A percentile compares a stretch with the other conserved stretches of the same genome.
Conservation (phyloP, 495 filamentous ascomycete genomes). For the Aspergillus taichungensis region DNA sequence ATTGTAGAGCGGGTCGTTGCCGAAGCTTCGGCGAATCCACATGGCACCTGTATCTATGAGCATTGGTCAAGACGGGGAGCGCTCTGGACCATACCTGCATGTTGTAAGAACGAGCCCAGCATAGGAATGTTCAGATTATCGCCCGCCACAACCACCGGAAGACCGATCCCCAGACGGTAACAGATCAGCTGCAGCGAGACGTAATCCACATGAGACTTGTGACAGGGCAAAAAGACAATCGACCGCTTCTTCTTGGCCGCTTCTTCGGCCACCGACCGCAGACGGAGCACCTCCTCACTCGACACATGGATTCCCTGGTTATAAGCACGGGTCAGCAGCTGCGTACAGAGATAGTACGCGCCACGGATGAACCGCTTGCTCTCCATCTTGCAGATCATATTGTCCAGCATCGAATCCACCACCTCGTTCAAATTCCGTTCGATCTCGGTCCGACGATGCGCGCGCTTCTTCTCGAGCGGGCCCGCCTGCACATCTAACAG, state of each 20-base stretch:
- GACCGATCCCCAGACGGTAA: constrained; percentile 78
- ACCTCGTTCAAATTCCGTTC: constrained; percentile 62
- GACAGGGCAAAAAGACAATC: constrained; percentile 91
- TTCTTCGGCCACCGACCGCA: constrained; percentile 71
- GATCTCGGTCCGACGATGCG: constrained; percentile 49
- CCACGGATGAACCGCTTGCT: constrained; percentile 85
- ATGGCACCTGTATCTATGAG: constrained; percentile 59
- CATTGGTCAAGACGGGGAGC: neutral
- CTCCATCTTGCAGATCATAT: constrained; percentile 99
- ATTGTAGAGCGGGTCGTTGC: constrained; percentile 80
- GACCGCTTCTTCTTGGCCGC: constrained; percentile 84
- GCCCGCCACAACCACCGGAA: constrained; percentile 90
- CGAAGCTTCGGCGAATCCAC: constrained; percentile 91
- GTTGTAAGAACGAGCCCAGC: constrained; percentile 82
- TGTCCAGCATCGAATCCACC: constrained; percentile 73
- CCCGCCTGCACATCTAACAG: constrained; percentile 44
- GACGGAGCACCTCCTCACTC: constrained; percentile 78
- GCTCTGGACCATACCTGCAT: constrained; percentile 53
- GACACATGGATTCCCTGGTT: constrained; percentile 95
- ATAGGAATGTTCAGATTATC: constrained; percentile 94
- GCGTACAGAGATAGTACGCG: constrained; percentile 83
- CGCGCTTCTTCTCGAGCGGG: constrained; percentile 39
- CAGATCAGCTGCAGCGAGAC: constrained; percentile 90
- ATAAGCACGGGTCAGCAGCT: constrained; percentile 85
- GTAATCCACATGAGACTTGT: constrained; percentile 93